Conservation (phyloP, 768 basidiomycete genomes). For the Mycena alexandri region DNA sequence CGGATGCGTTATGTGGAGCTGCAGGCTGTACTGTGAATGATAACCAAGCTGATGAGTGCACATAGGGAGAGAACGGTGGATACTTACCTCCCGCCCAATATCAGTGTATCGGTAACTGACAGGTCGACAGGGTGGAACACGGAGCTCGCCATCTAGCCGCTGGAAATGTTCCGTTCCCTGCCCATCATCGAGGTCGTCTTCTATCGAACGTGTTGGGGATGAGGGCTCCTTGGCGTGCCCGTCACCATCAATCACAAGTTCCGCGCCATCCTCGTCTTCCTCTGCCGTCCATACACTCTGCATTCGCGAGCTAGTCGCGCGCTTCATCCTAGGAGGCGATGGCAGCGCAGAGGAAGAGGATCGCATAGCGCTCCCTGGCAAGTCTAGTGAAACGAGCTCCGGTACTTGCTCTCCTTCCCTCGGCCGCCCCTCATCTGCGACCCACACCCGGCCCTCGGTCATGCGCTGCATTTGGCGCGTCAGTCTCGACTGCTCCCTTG, state of each 20-base stretch:
- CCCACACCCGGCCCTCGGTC: conserved; percentile 30
- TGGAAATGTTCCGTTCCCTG: conserved; percentile 22
- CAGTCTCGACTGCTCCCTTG: conserved; percentile 32
- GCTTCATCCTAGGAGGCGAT: not conserved
- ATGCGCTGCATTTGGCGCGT: conserved; percentile 30
- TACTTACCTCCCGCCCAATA: conserved; percentile 35
- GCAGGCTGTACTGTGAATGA: conserved; percentile 31
- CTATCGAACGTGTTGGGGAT: conserved; percentile 17
- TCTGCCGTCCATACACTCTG: conserved; percentile 33
- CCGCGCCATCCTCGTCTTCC: not conserved
- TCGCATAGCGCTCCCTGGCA: not conserved
- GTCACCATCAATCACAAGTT: not conserved
- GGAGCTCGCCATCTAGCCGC: conserved; percentile 34
- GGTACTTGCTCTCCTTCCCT: conserved; percentile 16
- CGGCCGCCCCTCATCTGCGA: conserved; percentile 27
- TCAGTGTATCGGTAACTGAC: conserved; percentile 39
- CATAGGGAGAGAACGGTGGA: not conserved
- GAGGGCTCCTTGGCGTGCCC: conserved; percentile 1
- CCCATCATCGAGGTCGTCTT: conserved; percentile 8
- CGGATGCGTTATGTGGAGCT: conserved; percentile 32
- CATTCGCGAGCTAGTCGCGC: conserved; percentile 21
- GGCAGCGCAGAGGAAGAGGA: not conserved
- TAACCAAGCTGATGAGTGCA: not conserved
- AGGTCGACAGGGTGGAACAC: conserved; percentile 36
- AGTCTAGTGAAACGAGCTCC: conserved; percentile 18